Conservation (phyloP, 1,284 basidiomycete species). For the Naganishia sp. region DNA sequence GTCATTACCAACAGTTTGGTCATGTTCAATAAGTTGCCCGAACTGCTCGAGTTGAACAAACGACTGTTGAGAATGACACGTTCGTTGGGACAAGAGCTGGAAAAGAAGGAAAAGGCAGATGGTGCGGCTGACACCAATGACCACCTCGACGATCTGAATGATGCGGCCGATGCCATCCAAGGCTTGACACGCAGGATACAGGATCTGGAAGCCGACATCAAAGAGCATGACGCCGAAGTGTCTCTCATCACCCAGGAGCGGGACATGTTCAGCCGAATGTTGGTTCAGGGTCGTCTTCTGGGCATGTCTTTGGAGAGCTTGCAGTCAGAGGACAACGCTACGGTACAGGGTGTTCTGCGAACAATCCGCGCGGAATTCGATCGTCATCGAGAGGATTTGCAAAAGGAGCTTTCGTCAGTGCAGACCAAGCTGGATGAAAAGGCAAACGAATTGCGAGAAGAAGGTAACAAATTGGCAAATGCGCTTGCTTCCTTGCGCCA, state of each 20-base stretch:
- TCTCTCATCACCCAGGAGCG: slow-evolving; percentile 82
- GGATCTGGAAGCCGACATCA: slow-evolving; percentile 65
- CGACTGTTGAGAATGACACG: slow-evolving; percentile 80
- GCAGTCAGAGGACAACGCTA: slow-evolving; percentile 26
- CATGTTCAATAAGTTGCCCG: slow-evolving; percentile 76
- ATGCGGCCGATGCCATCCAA: slow-evolving; percentile 83
- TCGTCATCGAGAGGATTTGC: slow-evolving; percentile 21
- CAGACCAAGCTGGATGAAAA: slow-evolving; percentile 21
- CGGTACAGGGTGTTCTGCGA: slow-evolving; percentile 11
- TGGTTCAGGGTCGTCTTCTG: slow-evolving; percentile 48
- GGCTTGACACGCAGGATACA: slow-evolving; percentile 56
- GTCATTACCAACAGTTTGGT: slow-evolving; percentile 90
- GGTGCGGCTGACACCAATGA: slow-evolving; percentile 62
- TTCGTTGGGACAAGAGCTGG: slow-evolving; percentile 74
- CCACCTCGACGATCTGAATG: slow-evolving; percentile 75
- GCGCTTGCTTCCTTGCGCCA: slow-evolving; percentile 30
- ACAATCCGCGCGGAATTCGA: slow-evolving; percentile 28
- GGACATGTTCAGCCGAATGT: slow-evolving; percentile 78
- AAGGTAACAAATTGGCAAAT: slow-evolving; percentile 23
- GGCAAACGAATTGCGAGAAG: slow-evolving; percentile 17
- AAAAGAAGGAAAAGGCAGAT: slow-evolving; percentile 67
- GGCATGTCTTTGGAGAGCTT: slow-evolving; percentile 22
- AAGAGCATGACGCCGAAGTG: slow-evolving; percentile 66
- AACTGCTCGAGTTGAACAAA: slow-evolving; percentile 86
- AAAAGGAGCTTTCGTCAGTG: slow-evolving; percentile 5